Conservation (phyloP, 2,329 filamentous ascomycete species). For the Colletotrichum sidae region DNA sequence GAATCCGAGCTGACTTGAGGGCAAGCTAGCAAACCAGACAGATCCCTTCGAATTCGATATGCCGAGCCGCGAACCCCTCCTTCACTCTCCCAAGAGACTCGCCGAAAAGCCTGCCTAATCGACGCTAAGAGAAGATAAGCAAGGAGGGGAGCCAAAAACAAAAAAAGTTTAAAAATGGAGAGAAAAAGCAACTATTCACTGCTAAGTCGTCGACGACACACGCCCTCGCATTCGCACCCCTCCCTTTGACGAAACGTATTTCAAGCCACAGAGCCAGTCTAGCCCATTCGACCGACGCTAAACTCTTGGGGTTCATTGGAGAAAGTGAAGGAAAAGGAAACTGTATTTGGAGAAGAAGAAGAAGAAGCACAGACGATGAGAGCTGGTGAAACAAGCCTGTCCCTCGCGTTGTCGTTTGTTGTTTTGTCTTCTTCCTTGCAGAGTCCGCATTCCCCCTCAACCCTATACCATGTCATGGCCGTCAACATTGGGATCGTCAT, state of each 20-base stretch:
- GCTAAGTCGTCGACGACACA: background rate
- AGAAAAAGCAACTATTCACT: slow-evolving; percentile 16
- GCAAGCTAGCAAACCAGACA: background rate
- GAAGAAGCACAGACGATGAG: slow-evolving; percentile 20
- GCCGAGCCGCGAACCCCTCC: background rate
- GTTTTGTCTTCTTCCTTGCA: slow-evolving; percentile 14
- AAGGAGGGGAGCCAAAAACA: slow-evolving; percentile 1
- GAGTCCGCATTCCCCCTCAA: background rate
- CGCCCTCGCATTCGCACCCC: background rate
- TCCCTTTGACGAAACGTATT: slow-evolving; percentile 19
- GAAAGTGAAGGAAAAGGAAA: background rate
- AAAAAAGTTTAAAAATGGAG: slow-evolving; percentile 23
- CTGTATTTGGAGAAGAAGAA: slow-evolving; percentile 7
- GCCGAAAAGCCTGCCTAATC: slow-evolving; percentile 19
- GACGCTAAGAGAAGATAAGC: slow-evolving; percentile 23
- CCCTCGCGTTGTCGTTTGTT: slow-evolving; percentile 19
- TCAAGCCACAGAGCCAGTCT: slow-evolving; percentile 14
- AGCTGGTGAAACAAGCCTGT: slow-evolving; percentile 19
- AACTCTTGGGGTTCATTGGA: background rate
- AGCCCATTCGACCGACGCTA: slow-evolving; percentile 22
- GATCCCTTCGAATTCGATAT: background rate
- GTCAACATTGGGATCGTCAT: slow-evolving; percentile 14
- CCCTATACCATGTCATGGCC: background rate
- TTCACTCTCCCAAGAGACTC: slow-evolving; percentile 2
- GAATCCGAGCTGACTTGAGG: background rate